phyloP scores from a whole-genome alignment of 2,329 filamentous ascomycete genomes.

The Fusarium odoratissimum region DNA sequence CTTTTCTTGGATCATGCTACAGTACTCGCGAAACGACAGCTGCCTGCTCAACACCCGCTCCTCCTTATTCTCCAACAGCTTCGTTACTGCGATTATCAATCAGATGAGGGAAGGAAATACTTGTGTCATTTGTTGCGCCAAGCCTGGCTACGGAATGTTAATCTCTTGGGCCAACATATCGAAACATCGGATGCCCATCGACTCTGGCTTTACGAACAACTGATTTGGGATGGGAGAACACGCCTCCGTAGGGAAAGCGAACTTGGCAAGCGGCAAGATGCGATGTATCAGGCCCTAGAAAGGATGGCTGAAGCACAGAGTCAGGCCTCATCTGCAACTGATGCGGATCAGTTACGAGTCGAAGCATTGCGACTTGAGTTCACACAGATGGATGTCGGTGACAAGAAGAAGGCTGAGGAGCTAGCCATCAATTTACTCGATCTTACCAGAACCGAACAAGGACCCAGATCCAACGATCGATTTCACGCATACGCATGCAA shows the following conservation, averaged over 20 bases:
- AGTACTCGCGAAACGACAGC: conserved; percentile 43
- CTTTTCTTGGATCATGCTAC: conserved; percentile 51
- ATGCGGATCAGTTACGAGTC: conserved; percentile 46
- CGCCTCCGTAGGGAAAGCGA: conserved; percentile 49
- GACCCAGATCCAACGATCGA: conserved; percentile 47
- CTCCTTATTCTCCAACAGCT: conserved; percentile 50
- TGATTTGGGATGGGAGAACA: conserved; percentile 54
- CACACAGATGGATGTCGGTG: conserved; percentile 53
- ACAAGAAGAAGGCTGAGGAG: conserved; percentile 48
- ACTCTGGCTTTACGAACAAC: conserved; percentile 54
- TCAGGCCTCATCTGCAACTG: conserved; percentile 12
- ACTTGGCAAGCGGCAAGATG: conserved; percentile 42
- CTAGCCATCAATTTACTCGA: conserved; percentile 47
- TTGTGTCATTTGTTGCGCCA: conserved; percentile 50
- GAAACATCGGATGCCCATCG: conserved; percentile 45
- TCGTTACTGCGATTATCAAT: conserved; percentile 47
- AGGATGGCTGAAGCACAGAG: conserved; percentile 35
- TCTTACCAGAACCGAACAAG: conserved; percentile 39
- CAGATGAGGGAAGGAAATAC: conserved; percentile 47
- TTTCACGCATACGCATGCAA: conserved; percentile 55
- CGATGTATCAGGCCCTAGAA: conserved; percentile 49
- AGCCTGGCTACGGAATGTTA: conserved; percentile 53
- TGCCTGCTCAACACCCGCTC: conserved; percentile 50
- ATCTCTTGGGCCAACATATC: conserved; percentile 49
- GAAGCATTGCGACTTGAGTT: conserved; percentile 52